Evolutionary conservation across 73 alveolate genomes (phyloP).

Genomic region (Paramecium caudatum): DNA sequence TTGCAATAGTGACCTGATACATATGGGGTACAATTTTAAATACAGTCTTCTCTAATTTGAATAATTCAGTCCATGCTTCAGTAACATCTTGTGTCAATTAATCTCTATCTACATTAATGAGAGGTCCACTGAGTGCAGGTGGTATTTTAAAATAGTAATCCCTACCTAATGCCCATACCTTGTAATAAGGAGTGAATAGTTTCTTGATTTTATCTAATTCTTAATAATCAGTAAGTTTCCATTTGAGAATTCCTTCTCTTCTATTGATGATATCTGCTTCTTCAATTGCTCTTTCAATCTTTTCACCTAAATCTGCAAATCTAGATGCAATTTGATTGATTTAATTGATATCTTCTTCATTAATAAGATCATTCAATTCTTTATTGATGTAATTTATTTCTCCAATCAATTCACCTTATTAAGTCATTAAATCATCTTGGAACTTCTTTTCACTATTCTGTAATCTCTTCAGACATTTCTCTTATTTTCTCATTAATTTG

Average conservation of each 20-base stretch:
- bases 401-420: slow-evolving; percentile 47
- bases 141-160: slow-evolving; percentile 77
- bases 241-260: slow-evolving; percentile 83
- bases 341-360: slow-evolving; percentile 73
- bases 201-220: slow-evolving; percentile 78
- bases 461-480: slow-evolving; percentile 79
- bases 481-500: slow-evolving; percentile 78
- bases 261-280: slow-evolving; percentile 81
- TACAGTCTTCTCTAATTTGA: slow-evolving; percentile 80
- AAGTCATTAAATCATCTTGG: slow-evolving; percentile 78
- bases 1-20: slow-evolving; percentile 60
- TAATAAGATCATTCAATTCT: slow-evolving; percentile 74
- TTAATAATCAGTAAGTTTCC: slow-evolving; percentile 80
- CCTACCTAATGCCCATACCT: slow-evolving; percentile 77
- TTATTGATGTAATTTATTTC: slow-evolving; percentile 73
- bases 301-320: slow-evolving; percentile 78
- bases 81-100: slow-evolving; percentile 77
- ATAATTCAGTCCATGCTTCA: slow-evolving; percentile 83
- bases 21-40: slow-evolving; percentile 81
- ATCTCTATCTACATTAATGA: slow-evolving; percentile 78
- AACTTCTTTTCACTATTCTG: slow-evolving; percentile 80
- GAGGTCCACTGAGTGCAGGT: slow-evolving; percentile 76
- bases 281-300: slow-evolving; percentile 82
- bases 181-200: slow-evolving; percentile 80
- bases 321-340: slow-evolving; percentile 59